Base-by-base conservation (phyloP, 306 rosid species). In the Erythrophleum fordii region DNA sequence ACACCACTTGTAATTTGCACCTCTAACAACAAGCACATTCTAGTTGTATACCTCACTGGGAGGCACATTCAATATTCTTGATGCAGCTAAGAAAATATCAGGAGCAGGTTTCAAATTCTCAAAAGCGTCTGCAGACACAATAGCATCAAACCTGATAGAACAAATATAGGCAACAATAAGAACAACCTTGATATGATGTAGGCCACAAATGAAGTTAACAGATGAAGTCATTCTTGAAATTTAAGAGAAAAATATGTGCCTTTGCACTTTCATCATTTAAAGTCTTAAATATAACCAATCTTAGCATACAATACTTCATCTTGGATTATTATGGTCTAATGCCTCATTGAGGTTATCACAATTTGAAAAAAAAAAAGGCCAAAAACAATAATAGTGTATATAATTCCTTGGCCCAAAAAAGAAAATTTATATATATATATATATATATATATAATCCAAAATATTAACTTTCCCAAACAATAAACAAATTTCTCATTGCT, bases 21-120 rank as follows among this genome's bases (percentile, higher is more conserved):
- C 70, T 79, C 77, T 53, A 11, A 75, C 45, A 70, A 82, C 18
- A 26, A 75, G 76, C 72, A 61, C 60, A 81, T 72, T 77, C 75
- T 64, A 73, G 13, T 59, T 46, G 72, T 37, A 34, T 88, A 95
- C 99, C 97, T 95, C 97, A 75, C 84, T 80, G 11, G 90, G 81
- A 59, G 87, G 90, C 51, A 93, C 97, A 84, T 87, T 83, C 91
- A 95, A 80, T 78, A 88, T 89, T 84, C 81, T 88, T 25, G 98
- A 89, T 44, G 98, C 99, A 76, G 99, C 97, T 71, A 95, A 80
- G 86, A 95, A 95, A 78, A 93, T 95, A 83, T 93, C 99, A 58
- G 98, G 99, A 84, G 98, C 94, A 81, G 99, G 99, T 79, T 95
- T 95, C 91, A 95, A 83, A 83, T 91, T 95, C 88, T 95, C 97